Percentiles rank a stretch among this genome's conserved stretches.
Conservation (phyloP, 768 basidiomycete species). For the Mrakia frigida region DNA sequence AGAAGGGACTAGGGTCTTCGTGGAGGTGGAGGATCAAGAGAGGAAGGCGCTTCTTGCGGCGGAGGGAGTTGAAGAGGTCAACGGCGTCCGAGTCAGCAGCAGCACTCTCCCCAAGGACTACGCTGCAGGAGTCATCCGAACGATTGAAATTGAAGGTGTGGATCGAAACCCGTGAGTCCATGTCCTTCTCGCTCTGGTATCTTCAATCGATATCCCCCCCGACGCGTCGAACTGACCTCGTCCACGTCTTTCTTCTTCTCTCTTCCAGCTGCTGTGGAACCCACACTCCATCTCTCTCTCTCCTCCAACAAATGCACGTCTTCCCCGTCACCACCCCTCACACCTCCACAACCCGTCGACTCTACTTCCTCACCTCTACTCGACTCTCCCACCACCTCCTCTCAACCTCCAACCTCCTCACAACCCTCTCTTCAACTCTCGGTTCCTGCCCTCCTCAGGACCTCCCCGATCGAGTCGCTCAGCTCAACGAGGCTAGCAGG, state of each 20-base stretch:
- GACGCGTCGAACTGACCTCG: not conserved
- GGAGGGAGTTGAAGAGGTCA: conserved; percentile 45
- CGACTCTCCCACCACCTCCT: conserved; percentile 63
- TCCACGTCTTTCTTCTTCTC: not conserved
- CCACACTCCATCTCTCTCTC: conserved; percentile 65
- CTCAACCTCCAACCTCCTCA: conserved; percentile 55
- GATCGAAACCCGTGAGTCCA: conserved; percentile 72
- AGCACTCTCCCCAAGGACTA: conserved; percentile 50
- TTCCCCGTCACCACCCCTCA: conserved; percentile 52
- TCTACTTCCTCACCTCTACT: conserved; percentile 78
- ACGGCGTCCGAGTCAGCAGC: conserved; percentile 24
- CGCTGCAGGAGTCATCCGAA: conserved; percentile 56
- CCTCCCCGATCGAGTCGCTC: conserved; percentile 61
- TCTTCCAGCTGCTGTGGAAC: conserved; percentile 68
- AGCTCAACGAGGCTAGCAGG: conserved; percentile 34
- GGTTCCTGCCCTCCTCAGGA: conserved; percentile 56
- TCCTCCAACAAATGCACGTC: conserved; percentile 59
- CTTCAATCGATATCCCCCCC: too few species aligned
- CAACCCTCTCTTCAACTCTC: conserved; percentile 56
- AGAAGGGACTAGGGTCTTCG: conserved; percentile 60
- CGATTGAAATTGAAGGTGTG: conserved; percentile 73
- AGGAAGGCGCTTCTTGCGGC: conserved; percentile 61
- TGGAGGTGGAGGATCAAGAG: conserved; percentile 63
- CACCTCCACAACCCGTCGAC: conserved; percentile 55
- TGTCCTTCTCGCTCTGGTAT: too few species aligned